A percentile compares a stretch with the other conserved stretches of the same genome.
Conservation (phyloP, 225 moss, liverwort and hornwort species). For the Pseudoscleropodium purum region DNA sequence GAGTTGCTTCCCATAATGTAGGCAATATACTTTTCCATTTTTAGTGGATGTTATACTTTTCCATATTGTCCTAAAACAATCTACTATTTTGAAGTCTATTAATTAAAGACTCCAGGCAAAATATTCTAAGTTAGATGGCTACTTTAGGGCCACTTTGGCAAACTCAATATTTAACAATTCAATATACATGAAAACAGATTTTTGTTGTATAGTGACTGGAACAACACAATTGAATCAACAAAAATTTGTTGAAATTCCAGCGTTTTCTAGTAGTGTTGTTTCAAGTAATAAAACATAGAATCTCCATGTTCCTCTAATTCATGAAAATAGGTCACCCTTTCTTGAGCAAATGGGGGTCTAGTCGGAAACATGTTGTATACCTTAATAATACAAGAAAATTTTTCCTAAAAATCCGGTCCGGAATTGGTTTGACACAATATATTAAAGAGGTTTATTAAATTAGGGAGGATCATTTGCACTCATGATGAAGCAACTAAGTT, state of each 20-base stretch:
- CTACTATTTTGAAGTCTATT: not conserved
- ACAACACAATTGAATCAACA: too few relatives aligned
- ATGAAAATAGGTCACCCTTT: not conserved
- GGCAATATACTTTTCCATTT: not conserved
- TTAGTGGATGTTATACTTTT: too few relatives aligned
- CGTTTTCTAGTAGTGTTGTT: too few relatives aligned
- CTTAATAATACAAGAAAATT: too few relatives aligned
- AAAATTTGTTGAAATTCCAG: too few relatives aligned
- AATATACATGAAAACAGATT: not conserved
- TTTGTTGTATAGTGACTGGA: too few relatives aligned
- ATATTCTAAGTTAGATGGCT: not conserved
- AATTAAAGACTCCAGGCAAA: not conserved
- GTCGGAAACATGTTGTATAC: not conserved
- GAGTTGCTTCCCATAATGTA: too few relatives aligned
- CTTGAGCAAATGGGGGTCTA: not conserved
- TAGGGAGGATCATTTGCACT: too few relatives aligned
- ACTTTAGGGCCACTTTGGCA: not conserved
- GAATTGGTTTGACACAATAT: too few relatives aligned
- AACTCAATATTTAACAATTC: not conserved
- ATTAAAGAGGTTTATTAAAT: too few relatives aligned
- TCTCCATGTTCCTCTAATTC: not conserved
- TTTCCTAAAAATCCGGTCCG: fast-evolving
- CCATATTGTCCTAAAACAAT: too few relatives aligned
- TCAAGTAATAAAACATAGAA: not conserved
- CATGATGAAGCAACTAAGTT: too few relatives aligned